Evolutionary conservation across 805 yeast species (phyloP), one percentile per base, ranked within the genome.

Genomic region (Spathaspora gorwiae): DNA sequence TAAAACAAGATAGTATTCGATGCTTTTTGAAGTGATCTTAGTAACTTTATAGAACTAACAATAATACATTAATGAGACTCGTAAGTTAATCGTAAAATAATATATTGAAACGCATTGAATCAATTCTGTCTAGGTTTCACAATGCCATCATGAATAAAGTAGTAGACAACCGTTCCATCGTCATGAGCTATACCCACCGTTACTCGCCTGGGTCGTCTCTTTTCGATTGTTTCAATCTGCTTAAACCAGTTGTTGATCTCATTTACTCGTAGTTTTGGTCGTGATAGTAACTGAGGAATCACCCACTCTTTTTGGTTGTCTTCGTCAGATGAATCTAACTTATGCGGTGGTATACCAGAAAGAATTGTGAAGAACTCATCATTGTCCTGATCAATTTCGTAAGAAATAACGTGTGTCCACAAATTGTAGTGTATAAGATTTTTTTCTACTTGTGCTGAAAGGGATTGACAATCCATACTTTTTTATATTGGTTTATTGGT

Each of bases 161-260:
- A 84, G 53, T 80, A 85, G n/a, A 83, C 83, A 14, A 83, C 72
- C 0, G 90, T 81, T 2, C 88, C 83, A 57, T 85, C 94, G 45
- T 75, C 75, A 52, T 78, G 81, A 2, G 78, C 73, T 7, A 84
- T 66, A 0, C 79, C 90, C 29, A 80, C 50, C 0, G 82, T 65
- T 2, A 85, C 49, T 46, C 81, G 64, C 37, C 61, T 62, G 0
- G 80, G 78, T 26, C 78, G 55, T 5, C 27, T 7, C 8, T 44
- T 41, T 6, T 37, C 42, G 1, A 57, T 35, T 6, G 48, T 46
- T 1, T 47, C 50, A 6, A 73, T 55, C 10, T 37, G 54, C 0
- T 48, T 49, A 46, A 81, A 81, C 53, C 78, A 64, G 2, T 37
- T 11, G 34, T 73, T 70, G 26, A 80, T 57, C 24, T 65, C 60